A percentile compares a stretch with the other conserved stretches of the same genome.
These are phyloP conservation scores for Malassezia japonica DNA, from an alignment of 1,284 basidiomycete genomes.

Conservation along the genomic window DNA sequence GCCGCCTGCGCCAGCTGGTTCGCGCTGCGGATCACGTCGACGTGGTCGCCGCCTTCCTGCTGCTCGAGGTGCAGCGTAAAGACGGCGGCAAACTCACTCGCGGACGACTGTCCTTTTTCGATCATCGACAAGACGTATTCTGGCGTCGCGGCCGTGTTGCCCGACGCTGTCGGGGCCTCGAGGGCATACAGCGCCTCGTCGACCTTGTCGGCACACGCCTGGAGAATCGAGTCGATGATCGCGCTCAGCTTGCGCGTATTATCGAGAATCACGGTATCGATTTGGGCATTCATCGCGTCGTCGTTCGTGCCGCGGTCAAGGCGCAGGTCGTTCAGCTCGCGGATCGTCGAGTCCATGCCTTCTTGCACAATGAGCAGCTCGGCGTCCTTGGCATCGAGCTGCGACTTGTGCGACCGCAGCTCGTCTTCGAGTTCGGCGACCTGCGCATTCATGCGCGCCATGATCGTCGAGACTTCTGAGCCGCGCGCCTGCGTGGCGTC, in stretches of 20 bases:
- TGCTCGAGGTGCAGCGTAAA: constrained; percentile 85
- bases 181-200: constrained; percentile 96
- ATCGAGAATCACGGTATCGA: constrained; percentile 92
- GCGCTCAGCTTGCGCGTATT: constrained; percentile 95
- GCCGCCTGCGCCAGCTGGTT: constrained; percentile 92
- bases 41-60: constrained; percentile 82
- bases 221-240: constrained; percentile 93
- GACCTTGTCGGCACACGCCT: constrained; percentile 90
- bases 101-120: constrained; percentile 86
- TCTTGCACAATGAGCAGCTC: constrained; percentile 93
- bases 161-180: constrained; percentile 83
- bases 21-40: constrained; percentile 94
- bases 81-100: constrained; percentile 87
- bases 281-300: constrained; percentile 83
- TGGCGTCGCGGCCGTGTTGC: constrained; percentile 89
- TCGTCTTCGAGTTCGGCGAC: constrained; percentile 89
- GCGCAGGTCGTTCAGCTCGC: constrained; percentile 76
- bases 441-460: constrained; percentile 91
- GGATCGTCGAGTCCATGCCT: constrained; percentile 86
- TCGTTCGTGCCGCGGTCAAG: constrained; percentile 75
- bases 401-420: constrained; percentile 67
- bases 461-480: constrained; percentile 77
- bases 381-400: constrained; percentile 91
- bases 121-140: constrained; percentile 98
- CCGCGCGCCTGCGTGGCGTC: constrained; percentile 84